phyloP scores from a whole-genome alignment of 2,329 filamentous ascomycete species.

The Fusarium sp. region DNA sequence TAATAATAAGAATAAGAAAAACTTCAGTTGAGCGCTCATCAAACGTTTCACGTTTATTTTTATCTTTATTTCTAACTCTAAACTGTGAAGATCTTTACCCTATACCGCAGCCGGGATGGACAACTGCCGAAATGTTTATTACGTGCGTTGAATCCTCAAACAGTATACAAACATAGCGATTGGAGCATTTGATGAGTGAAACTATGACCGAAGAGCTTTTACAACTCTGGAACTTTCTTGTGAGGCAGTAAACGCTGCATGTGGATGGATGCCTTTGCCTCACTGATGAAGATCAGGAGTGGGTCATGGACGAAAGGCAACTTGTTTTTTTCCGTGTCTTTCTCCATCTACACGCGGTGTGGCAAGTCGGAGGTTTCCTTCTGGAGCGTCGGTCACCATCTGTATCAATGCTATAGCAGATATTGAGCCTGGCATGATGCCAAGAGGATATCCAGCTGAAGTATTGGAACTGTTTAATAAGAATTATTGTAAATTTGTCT shows the following conservation, averaged over 20 bases:
- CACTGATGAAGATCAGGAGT: constrained; percentile 6
- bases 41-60: constrained; percentile 22
- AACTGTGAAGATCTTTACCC: constrained; percentile 1
- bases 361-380: neutral
- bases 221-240: neutral
- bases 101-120: neutral
- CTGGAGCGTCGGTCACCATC: neutral
- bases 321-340: neutral
- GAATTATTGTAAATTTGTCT: neutral
- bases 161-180: neutral
- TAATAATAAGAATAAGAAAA: neutral
- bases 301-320: neutral
- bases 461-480: neutral
- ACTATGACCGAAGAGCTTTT: neutral
- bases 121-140: constrained; percentile 5
- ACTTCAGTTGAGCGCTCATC: neutral
- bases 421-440: neutral
- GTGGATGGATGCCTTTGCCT: constrained; percentile 1
- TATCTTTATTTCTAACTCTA: neutral
- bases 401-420: neutral
- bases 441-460: neutral
- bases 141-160: neutral
- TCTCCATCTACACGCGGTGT: neutral
- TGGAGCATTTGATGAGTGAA: neutral
- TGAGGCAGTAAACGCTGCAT: constrained; percentile 7